Conservation (phyloP, 441 rosid species). For the Cnidoscolus chayamansa region DNA sequence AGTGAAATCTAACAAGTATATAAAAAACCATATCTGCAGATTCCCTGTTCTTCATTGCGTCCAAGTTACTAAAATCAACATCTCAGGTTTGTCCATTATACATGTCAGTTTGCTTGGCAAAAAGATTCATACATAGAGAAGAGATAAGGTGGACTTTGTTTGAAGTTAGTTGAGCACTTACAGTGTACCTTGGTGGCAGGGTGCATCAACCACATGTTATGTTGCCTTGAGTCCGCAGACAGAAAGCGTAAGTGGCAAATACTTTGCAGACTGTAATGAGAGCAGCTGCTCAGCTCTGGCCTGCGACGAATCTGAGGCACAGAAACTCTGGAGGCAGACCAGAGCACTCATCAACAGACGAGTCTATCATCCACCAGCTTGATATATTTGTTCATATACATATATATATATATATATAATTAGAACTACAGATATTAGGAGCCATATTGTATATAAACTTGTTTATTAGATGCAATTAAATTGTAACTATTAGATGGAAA, state of each 20-base stretch:
- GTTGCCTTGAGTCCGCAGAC: slow-evolving; percentile 62
- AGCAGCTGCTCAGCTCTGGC: slow-evolving; percentile 61
- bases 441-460: no score
- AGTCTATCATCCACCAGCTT: slow-evolving; percentile 27
- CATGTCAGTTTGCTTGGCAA: slow-evolving; percentile 8
- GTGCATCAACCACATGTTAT: slow-evolving; percentile 91
- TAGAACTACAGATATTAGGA: no score
- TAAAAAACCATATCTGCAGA: slow-evolving; percentile 45
- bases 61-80: slow-evolving; percentile 73
- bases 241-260: slow-evolving; percentile 61
- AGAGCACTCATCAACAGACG: slow-evolving; percentile 49
- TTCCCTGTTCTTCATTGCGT: slow-evolving; percentile 80
- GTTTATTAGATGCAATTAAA: no score
- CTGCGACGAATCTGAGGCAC: slow-evolving; percentile 59
- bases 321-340: slow-evolving; percentile 57
- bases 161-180: background rate
- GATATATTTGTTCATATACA: no score
- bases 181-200: slow-evolving; percentile 37
- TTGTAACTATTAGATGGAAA: no score
- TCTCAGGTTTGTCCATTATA: slow-evolving; percentile 51
- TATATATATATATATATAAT: no score
- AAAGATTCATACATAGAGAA: slow-evolving; percentile 1
- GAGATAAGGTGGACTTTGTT: background rate
- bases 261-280: slow-evolving; percentile 88
- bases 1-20: background rate